Base-by-base conservation (phyloP, 192 early-diverging fungal genomes). In the Entomortierella parvispora region DNA sequence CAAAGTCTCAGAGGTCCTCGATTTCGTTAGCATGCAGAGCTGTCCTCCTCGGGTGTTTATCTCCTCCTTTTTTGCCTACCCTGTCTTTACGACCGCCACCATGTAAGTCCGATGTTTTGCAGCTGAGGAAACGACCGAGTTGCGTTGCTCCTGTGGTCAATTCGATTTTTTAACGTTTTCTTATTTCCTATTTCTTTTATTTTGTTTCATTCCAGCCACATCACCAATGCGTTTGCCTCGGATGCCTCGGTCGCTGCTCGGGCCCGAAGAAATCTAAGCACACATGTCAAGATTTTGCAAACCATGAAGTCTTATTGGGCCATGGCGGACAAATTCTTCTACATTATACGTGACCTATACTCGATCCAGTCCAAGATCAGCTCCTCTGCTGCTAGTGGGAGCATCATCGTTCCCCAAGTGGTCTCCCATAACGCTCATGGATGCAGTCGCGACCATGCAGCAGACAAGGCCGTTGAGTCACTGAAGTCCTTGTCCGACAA, bases 311-410 rank as follows among this genome's bases (percentile, higher is more conserved):
- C 68, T 6, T 83, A 80, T 31, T 88, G 86, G 86, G 81, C 81
- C 11, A 88, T 84, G 69, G 81, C 84, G 0, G 81, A 80, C 50
- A 88, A 84, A 32, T 76, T 86, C 31, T 77, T 77, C 44, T 77
- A 77, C 33, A 77, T 77, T 33, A 77, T 77, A 59, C 74, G 74
- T 6, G 74, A 77, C 43, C 55, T 77, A 4, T 77, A 77, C 32
- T 77, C 74, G 42, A 77, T 77, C 23, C 74, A 77, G 54, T 77
- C 74, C 65, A 77, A 77, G 51, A 77, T 77, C 33, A 77, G 58
- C 22, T 68, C 74, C 0, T 75, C 71, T 4, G 69, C 71, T 34
- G 48, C 65, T 3, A 60, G 15, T 15, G 71, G 64, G 4, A 47
- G 58, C 11, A 67, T 67, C 22, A 47, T 76, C 59, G 71, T 67